Percentiles rank a stretch among this genome's conserved stretches.
These are phyloP conservation scores for Myotisia sp. DNA, from an alignment of 2,329 filamentous ascomycete species.

Conservation along the genomic window DNA sequence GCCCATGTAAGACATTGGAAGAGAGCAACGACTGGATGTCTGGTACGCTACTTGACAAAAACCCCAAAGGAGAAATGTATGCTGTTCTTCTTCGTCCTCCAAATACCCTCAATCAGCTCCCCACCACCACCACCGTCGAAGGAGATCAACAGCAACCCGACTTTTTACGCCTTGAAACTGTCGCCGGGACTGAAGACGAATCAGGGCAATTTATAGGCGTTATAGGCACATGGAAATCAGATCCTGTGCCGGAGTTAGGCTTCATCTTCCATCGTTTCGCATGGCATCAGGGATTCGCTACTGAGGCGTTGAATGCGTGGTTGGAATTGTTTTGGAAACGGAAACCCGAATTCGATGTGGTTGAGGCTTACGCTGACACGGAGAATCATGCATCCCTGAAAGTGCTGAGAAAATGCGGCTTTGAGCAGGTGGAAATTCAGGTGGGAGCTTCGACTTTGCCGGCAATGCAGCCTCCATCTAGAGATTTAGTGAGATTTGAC, in stretches of 20 bases:
- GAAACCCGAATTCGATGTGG: conserved; percentile 1
- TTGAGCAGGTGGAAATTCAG: conserved; percentile 1
- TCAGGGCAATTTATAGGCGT: conserved; percentile 1
- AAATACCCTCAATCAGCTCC: too few species aligned
- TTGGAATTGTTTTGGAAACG: conserved; percentile 1
- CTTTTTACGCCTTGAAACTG: too few species aligned
- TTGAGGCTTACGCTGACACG: not conserved
- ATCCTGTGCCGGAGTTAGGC: conserved; percentile 1
- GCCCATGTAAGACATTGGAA: conserved; percentile 2
- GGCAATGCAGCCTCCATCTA: not conserved
- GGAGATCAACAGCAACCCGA: too few species aligned
- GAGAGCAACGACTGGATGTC: conserved; percentile 2
- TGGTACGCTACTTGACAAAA: conserved; percentile 1
- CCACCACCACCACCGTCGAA: not conserved
- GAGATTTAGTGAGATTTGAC: conserved; percentile 1
- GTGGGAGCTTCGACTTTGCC: not conserved
- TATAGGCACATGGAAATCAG: not conserved
- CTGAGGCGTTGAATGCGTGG: not conserved
- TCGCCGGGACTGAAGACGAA: too few species aligned
- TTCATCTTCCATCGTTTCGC: conserved; percentile 2
- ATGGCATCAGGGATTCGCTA: conserved; percentile 2
- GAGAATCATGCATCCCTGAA: conserved; percentile 1
- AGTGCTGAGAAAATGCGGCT: conserved; percentile 1
- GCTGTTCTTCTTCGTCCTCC: conserved; percentile 1
- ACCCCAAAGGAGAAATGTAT: not conserved